A percentile compares a stretch with the other conserved stretches of the same genome.
phyloP scores from a whole-genome alignment of 768 basidiomycete species.

The Trametes gibbosa region DNA sequence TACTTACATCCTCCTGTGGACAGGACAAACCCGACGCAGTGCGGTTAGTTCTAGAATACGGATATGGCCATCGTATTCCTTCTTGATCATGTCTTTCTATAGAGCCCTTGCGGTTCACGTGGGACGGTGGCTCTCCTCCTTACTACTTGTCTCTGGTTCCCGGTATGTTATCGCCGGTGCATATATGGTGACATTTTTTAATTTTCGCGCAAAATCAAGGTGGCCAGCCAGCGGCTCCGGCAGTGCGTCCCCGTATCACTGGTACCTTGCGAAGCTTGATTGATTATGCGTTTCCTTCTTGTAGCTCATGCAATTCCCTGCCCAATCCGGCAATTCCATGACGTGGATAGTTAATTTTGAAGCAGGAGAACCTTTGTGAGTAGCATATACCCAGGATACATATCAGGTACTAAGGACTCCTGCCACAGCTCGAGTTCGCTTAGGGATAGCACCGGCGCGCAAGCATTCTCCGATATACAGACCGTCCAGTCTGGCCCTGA shows the following conservation, averaged over 20 bases:
- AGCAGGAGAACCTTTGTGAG: constrained; percentile 47
- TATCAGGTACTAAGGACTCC: not conserved
- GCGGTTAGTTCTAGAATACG: constrained; percentile 39
- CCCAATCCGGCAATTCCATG: constrained; percentile 38
- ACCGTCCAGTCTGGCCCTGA: constrained; percentile 37
- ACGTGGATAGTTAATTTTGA: constrained; percentile 58
- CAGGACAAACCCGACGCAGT: constrained; percentile 44
- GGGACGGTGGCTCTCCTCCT: constrained; percentile 50
- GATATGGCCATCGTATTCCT: not conserved
- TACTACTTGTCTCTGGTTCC: constrained; percentile 63
- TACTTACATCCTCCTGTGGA: not conserved
- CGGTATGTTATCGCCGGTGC: constrained; percentile 37
- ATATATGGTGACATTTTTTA: not conserved
- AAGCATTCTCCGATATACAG: constrained; percentile 51
- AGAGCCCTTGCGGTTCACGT: constrained; percentile 62
- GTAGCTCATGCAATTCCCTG: constrained; percentile 58
- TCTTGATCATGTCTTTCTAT: not conserved
- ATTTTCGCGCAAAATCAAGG: constrained; percentile 34
- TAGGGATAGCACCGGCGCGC: constrained; percentile 56
- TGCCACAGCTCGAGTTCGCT: constrained; percentile 47
- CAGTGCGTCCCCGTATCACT: constrained; percentile 39
- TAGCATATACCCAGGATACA: not conserved
- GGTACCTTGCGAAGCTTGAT: not conserved
- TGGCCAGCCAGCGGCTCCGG: constrained; percentile 46
- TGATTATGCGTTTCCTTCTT: not conserved